A percentile compares a stretch with the other conserved stretches of the same genome.
Conservation (phyloP, 371 early-diverging fungal genomes). For the Mortierella sp. region DNA sequence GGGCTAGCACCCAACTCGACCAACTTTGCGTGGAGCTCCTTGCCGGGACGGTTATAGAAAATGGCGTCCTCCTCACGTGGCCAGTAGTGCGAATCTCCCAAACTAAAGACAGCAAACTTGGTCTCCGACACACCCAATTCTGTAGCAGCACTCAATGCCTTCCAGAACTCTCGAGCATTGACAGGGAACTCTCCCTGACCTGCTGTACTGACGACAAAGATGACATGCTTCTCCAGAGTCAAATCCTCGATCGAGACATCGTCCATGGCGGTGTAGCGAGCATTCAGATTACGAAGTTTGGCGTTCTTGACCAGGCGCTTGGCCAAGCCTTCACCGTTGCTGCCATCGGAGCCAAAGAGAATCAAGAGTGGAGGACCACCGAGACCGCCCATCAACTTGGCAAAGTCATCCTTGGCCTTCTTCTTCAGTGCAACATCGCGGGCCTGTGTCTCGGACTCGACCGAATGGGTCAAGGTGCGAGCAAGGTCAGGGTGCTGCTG, state of each 20-base stretch:
- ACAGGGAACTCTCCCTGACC: constrained; percentile 97
- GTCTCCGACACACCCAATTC: constrained; percentile 76
- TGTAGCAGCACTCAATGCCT: constrained; percentile 70
- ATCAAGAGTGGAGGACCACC: constrained; percentile 83
- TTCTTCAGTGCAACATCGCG: constrained; percentile 63
- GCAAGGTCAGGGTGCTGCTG: constrained; percentile 71
- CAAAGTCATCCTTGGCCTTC: constrained; percentile 74
- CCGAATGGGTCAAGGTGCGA: constrained; percentile 56
- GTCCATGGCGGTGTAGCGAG: constrained; percentile 83
- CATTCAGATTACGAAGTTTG: constrained; percentile 80
- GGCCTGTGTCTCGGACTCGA: constrained; percentile 60
- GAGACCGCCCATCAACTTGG: constrained; percentile 71
- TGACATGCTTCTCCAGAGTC: constrained; percentile 76
- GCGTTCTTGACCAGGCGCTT: constrained; percentile 85
- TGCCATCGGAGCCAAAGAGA: constrained; percentile 91
- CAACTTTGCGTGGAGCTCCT: constrained; percentile 84
- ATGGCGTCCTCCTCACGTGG: constrained; percentile 88
- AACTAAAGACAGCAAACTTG: constrained; percentile 83
- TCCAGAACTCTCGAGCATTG: constrained; percentile 89
- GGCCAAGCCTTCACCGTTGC: constrained; percentile 87
- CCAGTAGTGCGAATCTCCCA: constrained; percentile 97
- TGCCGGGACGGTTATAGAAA: constrained; percentile 91
- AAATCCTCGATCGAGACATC: constrained; percentile 84
- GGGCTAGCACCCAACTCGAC: constrained; percentile 77
- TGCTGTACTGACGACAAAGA: constrained; percentile 86